Evolutionary conservation across 371 early-diverging fungal species (phyloP).

Genomic region (Mortierella sp.): DNA sequence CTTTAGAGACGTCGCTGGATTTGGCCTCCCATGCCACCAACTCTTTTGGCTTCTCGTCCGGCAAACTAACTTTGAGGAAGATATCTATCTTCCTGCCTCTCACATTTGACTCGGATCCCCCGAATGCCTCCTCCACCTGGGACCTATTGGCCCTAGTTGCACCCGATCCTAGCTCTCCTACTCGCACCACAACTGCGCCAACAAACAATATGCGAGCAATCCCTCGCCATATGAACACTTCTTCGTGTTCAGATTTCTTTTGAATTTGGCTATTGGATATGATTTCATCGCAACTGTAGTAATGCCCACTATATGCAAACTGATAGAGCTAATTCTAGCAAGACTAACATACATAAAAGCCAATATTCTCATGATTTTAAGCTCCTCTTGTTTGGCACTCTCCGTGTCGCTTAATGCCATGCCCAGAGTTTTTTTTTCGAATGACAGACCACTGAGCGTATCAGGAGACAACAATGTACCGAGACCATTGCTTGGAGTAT

Average conservation of each 20-base stretch:
- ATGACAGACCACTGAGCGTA: too few relatives aligned
- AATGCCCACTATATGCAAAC: too few relatives aligned
- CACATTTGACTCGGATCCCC: conserved; percentile 10
- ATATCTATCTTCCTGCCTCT: conserved; percentile 13
- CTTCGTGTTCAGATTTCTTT: conserved; percentile 14
- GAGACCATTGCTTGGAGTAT: too few relatives aligned
- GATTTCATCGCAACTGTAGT: conserved; percentile 19
- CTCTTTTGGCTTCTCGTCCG: too few relatives aligned
- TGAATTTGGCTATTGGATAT: neutral
- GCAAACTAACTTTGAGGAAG: neutral
- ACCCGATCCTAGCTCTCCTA: conserved; percentile 27
- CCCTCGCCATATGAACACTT: conserved; percentile 18
- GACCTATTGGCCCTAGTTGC: conserved; percentile 14
- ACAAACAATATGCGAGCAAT: conserved; percentile 7
- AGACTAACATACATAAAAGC: conserved; percentile 8
- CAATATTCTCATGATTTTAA: conserved; percentile 10
- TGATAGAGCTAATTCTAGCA: neutral
- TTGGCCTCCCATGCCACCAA: too few relatives aligned
- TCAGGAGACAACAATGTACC: too few relatives aligned
- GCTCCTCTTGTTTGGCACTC: conserved; percentile 10
- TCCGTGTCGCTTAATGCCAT: too few relatives aligned
- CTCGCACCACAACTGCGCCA: neutral
- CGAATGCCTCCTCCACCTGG: conserved; percentile 9
- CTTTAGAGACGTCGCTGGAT: too few relatives aligned
- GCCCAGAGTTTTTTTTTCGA: too few relatives aligned